These are phyloP conservation scores for Kodamaea alishanica DNA, from an alignment of 1,139 yeast species.

Conservation along the genomic window DNA sequence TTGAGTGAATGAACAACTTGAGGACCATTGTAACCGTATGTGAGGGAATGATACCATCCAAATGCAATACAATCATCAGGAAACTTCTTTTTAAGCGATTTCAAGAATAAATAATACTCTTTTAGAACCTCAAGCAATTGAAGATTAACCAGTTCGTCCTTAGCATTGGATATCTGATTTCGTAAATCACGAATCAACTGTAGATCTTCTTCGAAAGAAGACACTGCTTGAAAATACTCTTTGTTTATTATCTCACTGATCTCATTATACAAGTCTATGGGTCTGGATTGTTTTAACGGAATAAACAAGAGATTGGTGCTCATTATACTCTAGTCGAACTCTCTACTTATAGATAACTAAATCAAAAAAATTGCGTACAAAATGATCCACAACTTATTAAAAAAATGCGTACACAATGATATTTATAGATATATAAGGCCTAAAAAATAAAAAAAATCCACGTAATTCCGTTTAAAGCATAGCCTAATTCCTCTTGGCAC, in stretches of 20 bases:
- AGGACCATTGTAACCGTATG: conserved; percentile 50
- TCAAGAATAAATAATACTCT: conserved; percentile 32
- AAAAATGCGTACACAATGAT: too few species aligned
- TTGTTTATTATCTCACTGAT: conserved; percentile 49
- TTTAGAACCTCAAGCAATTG: conserved; percentile 19
- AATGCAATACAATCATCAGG: conserved; percentile 48
- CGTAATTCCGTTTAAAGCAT: too few species aligned
- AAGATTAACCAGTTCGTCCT: conserved; percentile 18
- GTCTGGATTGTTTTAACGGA: conserved; percentile 53
- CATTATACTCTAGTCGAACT: conserved; percentile 12
- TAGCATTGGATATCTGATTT: conserved; percentile 19
- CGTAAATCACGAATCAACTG: conserved; percentile 31
- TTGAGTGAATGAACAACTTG: conserved; percentile 42
- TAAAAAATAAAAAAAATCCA: too few species aligned
- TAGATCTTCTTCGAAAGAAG: conserved; percentile 54
- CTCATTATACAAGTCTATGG: conserved; percentile 42
- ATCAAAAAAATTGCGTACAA: too few species aligned
- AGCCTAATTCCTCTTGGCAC: too few species aligned
- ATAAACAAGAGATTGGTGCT: conserved; percentile 42
- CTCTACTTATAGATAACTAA: too few species aligned
- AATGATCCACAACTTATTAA: too few species aligned
- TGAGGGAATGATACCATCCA: conserved; percentile 70
- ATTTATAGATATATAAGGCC: too few species aligned
- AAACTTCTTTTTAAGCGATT: conserved; percentile 33
- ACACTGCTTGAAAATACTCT: conserved; percentile 65